These are phyloP conservation scores for Neonectria coccinea DNA, from an alignment of 2,329 filamentous ascomycete species.

Conservation along the genomic window DNA sequence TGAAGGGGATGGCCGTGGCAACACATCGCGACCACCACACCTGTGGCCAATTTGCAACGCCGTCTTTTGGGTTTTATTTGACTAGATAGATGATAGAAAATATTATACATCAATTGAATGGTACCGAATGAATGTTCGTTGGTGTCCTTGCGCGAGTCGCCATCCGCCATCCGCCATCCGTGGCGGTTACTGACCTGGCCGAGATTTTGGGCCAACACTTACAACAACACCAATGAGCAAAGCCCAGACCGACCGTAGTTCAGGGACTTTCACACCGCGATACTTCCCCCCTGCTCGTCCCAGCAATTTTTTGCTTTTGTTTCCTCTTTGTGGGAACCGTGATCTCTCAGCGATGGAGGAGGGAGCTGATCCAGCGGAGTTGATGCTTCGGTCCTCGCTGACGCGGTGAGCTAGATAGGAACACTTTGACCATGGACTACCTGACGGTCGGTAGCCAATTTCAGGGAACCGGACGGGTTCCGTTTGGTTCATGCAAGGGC, in stretches of 20 bases:
- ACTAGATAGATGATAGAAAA: not conserved
- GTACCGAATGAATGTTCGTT: not conserved
- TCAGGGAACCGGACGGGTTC: not conserved
- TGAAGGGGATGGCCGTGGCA: not conserved
- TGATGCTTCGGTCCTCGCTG: not conserved
- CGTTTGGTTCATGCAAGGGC: not conserved
- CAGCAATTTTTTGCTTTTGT: not conserved
- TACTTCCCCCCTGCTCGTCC: not conserved
- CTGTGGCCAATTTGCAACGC: not conserved
- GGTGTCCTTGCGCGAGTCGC: not conserved
- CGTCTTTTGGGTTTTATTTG: not conserved
- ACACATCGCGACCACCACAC: not conserved
- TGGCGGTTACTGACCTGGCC: slow-evolving; percentile 4
- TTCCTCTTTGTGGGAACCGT: not conserved
- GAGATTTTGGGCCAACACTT: slow-evolving; percentile 1
- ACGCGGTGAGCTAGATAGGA: not conserved
- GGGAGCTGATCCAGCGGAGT: not conserved
- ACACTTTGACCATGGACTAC: too few species aligned
- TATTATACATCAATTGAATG: not conserved
- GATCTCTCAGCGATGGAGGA: not conserved
- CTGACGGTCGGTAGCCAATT: not conserved
- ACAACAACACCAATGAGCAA: not conserved
- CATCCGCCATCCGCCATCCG: too few species aligned
- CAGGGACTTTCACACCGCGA: not conserved
- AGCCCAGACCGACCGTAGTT: not conserved